Conservation (phyloP, 768 basidiomycete species). For the Pulveroboletus ravenelii region DNA sequence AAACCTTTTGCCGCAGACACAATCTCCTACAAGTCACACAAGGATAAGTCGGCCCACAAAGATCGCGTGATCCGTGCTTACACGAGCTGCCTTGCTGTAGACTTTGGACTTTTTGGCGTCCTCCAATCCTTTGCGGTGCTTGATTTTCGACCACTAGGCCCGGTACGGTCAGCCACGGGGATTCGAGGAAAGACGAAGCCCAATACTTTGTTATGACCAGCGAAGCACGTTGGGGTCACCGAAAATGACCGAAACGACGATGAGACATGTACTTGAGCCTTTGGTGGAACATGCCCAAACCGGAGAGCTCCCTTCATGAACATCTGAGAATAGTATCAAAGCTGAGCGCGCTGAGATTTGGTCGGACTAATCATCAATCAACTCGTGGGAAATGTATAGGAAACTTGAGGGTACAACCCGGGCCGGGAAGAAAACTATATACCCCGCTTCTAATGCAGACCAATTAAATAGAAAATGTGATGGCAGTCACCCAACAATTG, state of each 20-base stretch:
- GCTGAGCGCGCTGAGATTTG: neutral
- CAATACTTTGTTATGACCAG: constrained; percentile 41
- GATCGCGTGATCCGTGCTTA: constrained; percentile 29
- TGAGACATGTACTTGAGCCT: neutral
- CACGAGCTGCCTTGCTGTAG: constrained; percentile 53
- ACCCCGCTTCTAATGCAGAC: too few relatives aligned
- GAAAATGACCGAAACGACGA: constrained; percentile 23
- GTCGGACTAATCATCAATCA: neutral
- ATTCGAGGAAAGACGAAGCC: neutral
- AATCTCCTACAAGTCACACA: constrained; percentile 46
- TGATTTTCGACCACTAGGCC: constrained; percentile 71
- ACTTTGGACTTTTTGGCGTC: constrained; percentile 56
- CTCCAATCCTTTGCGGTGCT: constrained; percentile 61
- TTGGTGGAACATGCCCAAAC: neutral
- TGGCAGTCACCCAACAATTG: too few relatives aligned
- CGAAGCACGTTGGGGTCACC: constrained; percentile 18
- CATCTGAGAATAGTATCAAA: neutral
- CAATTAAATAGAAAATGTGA: too few relatives aligned
- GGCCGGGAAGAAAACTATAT: too few relatives aligned
- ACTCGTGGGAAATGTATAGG: constrained; percentile 2
- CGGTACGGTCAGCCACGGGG: constrained; percentile 4
- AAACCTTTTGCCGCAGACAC: constrained; percentile 55
- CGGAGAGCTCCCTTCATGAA: neutral
- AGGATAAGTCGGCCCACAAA: constrained; percentile 1
- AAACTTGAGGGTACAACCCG: too few relatives aligned